These are phyloP conservation scores for Boletus hoseneyae DNA, from an alignment of 1,284 basidiomycete species.

Conservation along the genomic window DNA sequence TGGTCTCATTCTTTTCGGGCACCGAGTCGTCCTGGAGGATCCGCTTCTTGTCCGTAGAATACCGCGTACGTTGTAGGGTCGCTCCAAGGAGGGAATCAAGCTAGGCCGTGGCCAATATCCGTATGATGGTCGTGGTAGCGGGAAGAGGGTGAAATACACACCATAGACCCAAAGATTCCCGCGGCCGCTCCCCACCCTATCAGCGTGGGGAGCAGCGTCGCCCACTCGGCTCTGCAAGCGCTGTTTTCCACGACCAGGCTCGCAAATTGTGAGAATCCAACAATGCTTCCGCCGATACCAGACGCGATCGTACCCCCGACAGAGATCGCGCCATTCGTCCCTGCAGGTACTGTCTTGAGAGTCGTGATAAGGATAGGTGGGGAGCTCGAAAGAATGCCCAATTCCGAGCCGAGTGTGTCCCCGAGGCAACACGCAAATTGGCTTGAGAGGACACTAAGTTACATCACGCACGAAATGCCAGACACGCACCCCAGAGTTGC, in stretches of 20 bases:
- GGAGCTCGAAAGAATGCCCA: constrained; percentile 75
- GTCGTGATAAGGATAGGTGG: constrained; percentile 77
- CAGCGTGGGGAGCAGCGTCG: constrained; percentile 41
- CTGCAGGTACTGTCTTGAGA: constrained; percentile 70
- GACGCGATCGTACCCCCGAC: constrained; percentile 73
- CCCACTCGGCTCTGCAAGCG: constrained; percentile 41
- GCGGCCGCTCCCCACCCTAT: constrained; percentile 58
- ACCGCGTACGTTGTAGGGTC: constrained; percentile 81
- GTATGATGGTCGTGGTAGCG: not conserved
- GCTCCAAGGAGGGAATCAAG: constrained; percentile 87
- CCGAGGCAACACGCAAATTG: constrained; percentile 84
- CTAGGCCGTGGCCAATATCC: constrained; percentile 36
- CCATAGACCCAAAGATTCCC: constrained; percentile 75
- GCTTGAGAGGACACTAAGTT: constrained; percentile 34
- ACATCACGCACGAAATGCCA: not conserved
- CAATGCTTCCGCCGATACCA: constrained; percentile 67
- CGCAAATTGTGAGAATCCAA: constrained; percentile 60
- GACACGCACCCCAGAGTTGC: constrained; percentile 62
- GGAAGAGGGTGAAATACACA: constrained; percentile 34
- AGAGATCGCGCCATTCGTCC: constrained; percentile 90
- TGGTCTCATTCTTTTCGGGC: constrained; percentile 22
- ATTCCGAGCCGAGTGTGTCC: constrained; percentile 78
- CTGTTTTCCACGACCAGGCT: constrained; percentile 65
- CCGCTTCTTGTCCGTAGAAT: constrained; percentile 57
- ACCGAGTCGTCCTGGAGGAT: constrained; percentile 62